Conservation (phyloP, 2,329 filamentous ascomycete species). For the Fusarium torulosum region DNA sequence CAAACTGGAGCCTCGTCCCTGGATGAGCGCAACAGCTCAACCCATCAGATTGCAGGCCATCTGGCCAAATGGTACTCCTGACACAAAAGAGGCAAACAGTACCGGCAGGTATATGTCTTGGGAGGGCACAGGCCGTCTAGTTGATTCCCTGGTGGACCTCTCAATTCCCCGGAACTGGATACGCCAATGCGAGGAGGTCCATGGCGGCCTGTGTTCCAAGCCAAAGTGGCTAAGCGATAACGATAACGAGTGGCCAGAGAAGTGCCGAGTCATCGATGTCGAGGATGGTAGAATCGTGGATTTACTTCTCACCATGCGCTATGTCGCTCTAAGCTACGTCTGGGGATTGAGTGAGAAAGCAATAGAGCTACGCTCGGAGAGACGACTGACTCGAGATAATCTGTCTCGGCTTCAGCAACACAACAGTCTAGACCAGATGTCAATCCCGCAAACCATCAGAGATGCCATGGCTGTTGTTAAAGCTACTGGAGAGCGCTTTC, state of each 20-base stretch:
- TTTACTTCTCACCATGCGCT: slow-evolving; percentile 10
- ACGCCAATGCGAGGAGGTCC: slow-evolving; percentile 18
- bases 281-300: slow-evolving; percentile 3
- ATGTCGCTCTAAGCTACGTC: slow-evolving; percentile 32
- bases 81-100: accelerated
- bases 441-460: slow-evolving; percentile 12
- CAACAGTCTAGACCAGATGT: not conserved
- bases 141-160: slow-evolving; percentile 3
- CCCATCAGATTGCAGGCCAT: slow-evolving; percentile 6
- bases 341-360: slow-evolving; percentile 15
- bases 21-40: not conserved
- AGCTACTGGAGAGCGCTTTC: slow-evolving; percentile 2
- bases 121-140: not conserved
- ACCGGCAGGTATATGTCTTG: accelerated
- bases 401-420: not conserved
- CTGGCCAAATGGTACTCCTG: not conserved
- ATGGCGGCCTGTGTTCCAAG: not conserved
- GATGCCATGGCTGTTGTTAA: slow-evolving; percentile 17
- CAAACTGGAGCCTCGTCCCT: slow-evolving; percentile 11
- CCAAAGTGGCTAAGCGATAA: slow-evolving; percentile 16
- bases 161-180: slow-evolving; percentile 7
- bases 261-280: slow-evolving; percentile 18
- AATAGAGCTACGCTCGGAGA: not conserved
- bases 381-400: slow-evolving; percentile 8
- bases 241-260: not conserved